phyloP scores from a whole-genome alignment of 2,329 filamentous ascomycete species.

The Epichloe gansuensis region DNA sequence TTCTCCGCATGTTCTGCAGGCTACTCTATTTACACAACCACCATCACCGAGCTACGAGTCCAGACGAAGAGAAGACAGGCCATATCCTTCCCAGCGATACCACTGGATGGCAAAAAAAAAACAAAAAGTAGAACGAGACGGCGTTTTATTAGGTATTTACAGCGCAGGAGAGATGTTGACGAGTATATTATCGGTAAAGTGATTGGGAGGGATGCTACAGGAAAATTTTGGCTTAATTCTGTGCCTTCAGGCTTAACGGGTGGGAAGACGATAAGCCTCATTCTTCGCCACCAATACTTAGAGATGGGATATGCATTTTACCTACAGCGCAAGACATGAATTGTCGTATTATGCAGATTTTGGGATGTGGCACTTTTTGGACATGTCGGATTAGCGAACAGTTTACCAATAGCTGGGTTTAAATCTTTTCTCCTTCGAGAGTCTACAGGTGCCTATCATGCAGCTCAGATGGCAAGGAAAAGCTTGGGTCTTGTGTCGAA shows the following conservation, averaged over 20 bases:
- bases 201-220: conserved; percentile 7
- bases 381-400: conserved; percentile 11
- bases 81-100: background rate
- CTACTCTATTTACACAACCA: background rate
- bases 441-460: too few relatives aligned
- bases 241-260: conserved; percentile 4
- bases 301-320: conserved; percentile 11
- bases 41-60: background rate
- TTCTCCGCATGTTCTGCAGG: background rate
- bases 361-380: conserved; percentile 5
- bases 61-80: background rate
- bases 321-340: conserved; percentile 7
- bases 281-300: conserved; percentile 7
- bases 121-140: conserved; percentile 1
- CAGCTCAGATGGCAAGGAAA: too few relatives aligned
- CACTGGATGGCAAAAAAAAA: conserved; percentile 1
- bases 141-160: conserved; percentile 9
- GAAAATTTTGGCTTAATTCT: conserved; percentile 2
- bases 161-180: conserved; percentile 3
- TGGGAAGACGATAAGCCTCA: background rate
- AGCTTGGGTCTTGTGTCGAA: too few relatives aligned
- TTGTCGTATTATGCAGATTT: conserved; percentile 4
- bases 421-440: background rate
- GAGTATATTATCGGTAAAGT: conserved; percentile 4
- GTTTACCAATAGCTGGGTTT: conserved; percentile 6